Evolutionary conservation across 139 green algal genomes (phyloP).

Genomic region (Zygnema cylindricum): DNA sequence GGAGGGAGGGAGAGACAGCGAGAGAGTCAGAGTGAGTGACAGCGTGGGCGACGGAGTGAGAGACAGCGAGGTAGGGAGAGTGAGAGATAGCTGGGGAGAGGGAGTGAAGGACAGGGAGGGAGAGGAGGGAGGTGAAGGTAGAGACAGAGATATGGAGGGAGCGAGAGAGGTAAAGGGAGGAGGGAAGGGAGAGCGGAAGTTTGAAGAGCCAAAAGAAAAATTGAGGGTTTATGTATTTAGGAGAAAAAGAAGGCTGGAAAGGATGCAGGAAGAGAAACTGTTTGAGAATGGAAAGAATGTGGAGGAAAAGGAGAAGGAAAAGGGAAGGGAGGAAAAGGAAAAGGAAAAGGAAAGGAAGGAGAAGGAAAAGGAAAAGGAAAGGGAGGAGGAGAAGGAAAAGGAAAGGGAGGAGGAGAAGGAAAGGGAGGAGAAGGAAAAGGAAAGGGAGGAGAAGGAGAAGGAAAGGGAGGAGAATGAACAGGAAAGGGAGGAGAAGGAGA

Average conservation of each 20-base stretch:
- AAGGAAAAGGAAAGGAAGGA: not conserved
- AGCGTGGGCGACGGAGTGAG: not conserved
- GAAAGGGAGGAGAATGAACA: not conserved
- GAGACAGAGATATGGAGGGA: not conserved
- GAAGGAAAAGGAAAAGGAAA: not conserved
- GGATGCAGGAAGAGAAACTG: no score
- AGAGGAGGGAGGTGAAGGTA: not conserved
- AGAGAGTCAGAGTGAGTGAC: constrained; percentile 28
- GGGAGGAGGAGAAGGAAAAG: not conserved
- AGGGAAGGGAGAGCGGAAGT: not conserved
- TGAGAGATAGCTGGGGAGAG: not conserved
- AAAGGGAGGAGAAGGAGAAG: not conserved
- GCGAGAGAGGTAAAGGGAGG: not conserved
- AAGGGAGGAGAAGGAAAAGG: not conserved
- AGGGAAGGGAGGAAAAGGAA: not conserved
- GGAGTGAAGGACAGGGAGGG: not conserved
- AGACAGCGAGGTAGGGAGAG: constrained; percentile 1
- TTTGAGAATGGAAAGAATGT: no score
- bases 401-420: not conserved
- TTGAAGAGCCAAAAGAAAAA: no score
- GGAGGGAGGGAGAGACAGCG: constrained; percentile 16
- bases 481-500: not conserved
- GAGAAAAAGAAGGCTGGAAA: no score
- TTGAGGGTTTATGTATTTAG: no score
- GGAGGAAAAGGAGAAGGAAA: not conserved